Evolutionary conservation across 208 protist species (phyloP).

Genomic region (Wallacemonas sp.): DNA sequence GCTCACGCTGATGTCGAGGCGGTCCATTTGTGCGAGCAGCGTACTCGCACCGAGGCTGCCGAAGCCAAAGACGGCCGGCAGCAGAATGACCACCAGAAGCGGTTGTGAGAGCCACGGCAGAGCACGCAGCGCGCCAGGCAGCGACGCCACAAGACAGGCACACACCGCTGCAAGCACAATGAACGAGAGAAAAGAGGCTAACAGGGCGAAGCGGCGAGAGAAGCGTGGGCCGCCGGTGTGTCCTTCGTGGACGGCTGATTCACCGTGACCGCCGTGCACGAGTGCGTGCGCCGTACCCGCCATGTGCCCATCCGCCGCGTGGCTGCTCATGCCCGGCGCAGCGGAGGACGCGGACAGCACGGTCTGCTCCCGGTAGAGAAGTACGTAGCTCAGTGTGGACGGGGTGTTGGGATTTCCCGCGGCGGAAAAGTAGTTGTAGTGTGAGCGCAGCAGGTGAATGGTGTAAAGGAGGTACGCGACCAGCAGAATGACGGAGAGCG

Average conservation of each 20-base stretch:
- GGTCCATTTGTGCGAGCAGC: conserved; percentile 46
- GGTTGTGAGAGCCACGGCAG: conserved; percentile 25
- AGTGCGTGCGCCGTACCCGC: not conserved
- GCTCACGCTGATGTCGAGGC: conserved; percentile 74
- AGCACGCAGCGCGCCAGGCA: conserved; percentile 26
- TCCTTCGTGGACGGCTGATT: not conserved
- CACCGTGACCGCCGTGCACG: no score
- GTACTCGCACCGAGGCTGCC: conserved; percentile 51
- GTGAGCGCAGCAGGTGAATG: conserved; percentile 25
- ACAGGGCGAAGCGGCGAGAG: conserved; percentile 28
- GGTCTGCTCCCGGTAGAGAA: conserved; percentile 32
- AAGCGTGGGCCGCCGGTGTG: conserved; percentile 26
- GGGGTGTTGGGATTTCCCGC: conserved; percentile 35
- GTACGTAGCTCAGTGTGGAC: conserved; percentile 30
- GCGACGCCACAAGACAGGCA: conserved; percentile 30
- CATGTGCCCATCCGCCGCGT: no score
- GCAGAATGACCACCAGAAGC: conserved; percentile 54
- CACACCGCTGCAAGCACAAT: conserved; percentile 28
- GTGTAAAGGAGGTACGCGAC: conserved; percentile 37
- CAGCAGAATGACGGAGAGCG: conserved; percentile 23
- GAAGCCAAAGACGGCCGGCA: conserved; percentile 61
- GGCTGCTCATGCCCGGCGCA: not conserved
- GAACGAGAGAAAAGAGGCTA: conserved; percentile 10
- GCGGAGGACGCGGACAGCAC: not conserved
- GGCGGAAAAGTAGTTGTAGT: conserved; percentile 37